phyloP scores from a whole-genome alignment of 306 rosid genomes.

The Pyrus bretschneideri region DNA sequence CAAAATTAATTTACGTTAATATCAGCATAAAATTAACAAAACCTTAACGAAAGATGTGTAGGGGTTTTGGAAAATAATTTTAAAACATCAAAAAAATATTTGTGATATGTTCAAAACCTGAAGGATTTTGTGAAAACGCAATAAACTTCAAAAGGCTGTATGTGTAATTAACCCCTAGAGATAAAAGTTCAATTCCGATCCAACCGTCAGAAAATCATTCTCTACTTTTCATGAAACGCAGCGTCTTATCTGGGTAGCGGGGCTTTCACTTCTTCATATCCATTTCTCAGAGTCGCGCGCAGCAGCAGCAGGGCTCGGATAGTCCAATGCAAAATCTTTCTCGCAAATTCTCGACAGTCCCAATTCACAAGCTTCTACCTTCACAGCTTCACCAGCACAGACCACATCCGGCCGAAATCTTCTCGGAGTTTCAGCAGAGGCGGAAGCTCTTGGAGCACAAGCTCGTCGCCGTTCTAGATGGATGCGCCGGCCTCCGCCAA shows the following conservation, averaged over 20 bases:
- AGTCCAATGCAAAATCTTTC: conserved; percentile 18
- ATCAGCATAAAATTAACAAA: too few relatives aligned
- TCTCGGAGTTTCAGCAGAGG: conserved; percentile 17
- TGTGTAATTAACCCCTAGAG: too few relatives aligned
- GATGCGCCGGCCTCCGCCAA: conserved; percentile 30
- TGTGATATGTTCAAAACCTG: too few relatives aligned
- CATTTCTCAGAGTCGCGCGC: background rate
- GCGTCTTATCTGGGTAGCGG: background rate
- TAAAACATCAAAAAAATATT: too few relatives aligned
- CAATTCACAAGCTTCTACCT: conserved; percentile 3
- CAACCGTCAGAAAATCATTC: too few relatives aligned
- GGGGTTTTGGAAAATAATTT: too few relatives aligned
- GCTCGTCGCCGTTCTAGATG: conserved; percentile 32
- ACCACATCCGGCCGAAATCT: background rate
- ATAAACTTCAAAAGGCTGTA: too few relatives aligned
- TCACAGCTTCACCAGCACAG: background rate
- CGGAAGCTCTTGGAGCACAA: conserved; percentile 37
- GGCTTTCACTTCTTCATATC: background rate
- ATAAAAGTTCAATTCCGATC: too few relatives aligned
- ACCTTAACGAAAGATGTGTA: too few relatives aligned
- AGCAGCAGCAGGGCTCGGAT: background rate
- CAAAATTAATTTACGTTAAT: too few relatives aligned
- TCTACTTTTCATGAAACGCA: background rate
- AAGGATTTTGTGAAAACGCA: too few relatives aligned
- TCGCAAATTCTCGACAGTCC: conserved; percentile 22